Evolutionary conservation across 805 yeast species (phyloP).

Genomic region (Wickerhamiella vanderwaltii): DNA sequence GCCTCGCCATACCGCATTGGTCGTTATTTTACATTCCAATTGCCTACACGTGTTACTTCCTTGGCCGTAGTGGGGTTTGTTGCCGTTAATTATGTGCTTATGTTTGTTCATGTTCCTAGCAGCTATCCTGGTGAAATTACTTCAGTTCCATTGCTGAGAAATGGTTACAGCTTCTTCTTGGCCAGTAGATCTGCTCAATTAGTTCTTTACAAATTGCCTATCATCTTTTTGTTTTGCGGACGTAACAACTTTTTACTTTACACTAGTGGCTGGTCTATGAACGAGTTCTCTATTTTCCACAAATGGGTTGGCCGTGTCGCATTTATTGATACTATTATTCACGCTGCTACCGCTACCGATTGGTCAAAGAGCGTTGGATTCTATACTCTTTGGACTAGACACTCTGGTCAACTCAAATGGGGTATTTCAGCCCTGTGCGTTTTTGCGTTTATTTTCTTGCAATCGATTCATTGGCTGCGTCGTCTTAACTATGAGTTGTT

Average conservation of each 20-base stretch:
- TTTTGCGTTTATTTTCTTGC: constrained; percentile 29
- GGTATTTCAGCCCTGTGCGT: constrained; percentile 8
- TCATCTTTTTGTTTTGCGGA: constrained; percentile 45
- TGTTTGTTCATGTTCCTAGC: constrained; percentile 10
- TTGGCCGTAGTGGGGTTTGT: constrained; percentile 28
- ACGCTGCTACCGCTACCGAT: constrained; percentile 28
- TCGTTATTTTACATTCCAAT: constrained; percentile 15
- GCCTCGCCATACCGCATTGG: constrained; percentile 15
- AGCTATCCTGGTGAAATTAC: neutral
- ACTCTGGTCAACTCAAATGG: constrained; percentile 8
- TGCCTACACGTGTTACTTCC: constrained; percentile 34
- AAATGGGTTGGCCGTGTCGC: constrained; percentile 50
- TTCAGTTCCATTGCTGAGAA: too few species aligned
- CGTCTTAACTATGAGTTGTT: constrained; percentile 45
- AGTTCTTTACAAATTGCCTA: constrained; percentile 29
- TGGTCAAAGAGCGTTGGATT: constrained; percentile 29
- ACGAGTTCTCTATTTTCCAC: constrained; percentile 41
- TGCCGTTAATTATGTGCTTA: constrained; percentile 21
- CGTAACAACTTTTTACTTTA: constrained; percentile 55
- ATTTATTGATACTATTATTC: constrained; percentile 40
- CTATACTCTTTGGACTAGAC: constrained; percentile 21
- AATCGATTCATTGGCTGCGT: constrained; percentile 41
- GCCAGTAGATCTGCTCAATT: constrained; percentile 29
- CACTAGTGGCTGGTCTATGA: constrained; percentile 34
- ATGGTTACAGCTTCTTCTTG: constrained; percentile 11